Evolutionary conservation across 2,329 filamentous ascomycete species (phyloP).

Genomic region (Diplodia scrobiculata): DNA sequence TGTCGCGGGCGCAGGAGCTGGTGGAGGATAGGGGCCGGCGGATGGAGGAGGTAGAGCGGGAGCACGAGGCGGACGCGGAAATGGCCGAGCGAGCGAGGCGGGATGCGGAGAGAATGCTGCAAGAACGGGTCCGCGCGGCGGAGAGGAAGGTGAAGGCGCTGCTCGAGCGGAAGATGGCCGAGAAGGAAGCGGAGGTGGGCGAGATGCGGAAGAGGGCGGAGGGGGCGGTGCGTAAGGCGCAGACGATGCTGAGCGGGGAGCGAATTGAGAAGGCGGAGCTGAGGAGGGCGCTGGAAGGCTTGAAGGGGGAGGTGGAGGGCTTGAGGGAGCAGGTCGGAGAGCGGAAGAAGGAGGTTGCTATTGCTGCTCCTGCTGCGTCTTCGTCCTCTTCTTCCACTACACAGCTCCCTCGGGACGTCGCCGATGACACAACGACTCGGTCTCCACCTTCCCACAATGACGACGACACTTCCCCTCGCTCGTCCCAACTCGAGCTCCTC

Average conservation of each 20-base stretch:
- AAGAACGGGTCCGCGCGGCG: background rate
- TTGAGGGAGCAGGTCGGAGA: constrained; percentile 1
- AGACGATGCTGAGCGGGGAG: constrained; percentile 15
- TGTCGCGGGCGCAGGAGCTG: background rate
- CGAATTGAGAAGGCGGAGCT: constrained; percentile 19
- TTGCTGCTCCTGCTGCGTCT: background rate
- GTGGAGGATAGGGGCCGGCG: background rate
- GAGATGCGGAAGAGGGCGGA: constrained; percentile 18
- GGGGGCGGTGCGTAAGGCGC: constrained; percentile 18
- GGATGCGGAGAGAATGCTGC: background rate
- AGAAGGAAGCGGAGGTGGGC: constrained; percentile 1
- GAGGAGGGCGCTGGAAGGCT: constrained; percentile 5
- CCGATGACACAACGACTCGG: background rate
- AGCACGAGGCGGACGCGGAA: background rate
- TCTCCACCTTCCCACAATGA: background rate
- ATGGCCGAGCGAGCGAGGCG: background rate
- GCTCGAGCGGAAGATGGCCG: background rate
- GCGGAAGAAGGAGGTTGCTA: background rate
- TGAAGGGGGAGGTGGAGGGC: constrained; percentile 17
- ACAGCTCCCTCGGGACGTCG: background rate
- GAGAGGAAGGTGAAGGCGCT: background rate
- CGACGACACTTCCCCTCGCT: background rate
- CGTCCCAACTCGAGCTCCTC: constrained; percentile 4
- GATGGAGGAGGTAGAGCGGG: background rate
- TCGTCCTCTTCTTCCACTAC: background rate